Base-by-base conservation (phyloP, 306 rosid species). In the Elaeagnus macrophylla region DNA sequence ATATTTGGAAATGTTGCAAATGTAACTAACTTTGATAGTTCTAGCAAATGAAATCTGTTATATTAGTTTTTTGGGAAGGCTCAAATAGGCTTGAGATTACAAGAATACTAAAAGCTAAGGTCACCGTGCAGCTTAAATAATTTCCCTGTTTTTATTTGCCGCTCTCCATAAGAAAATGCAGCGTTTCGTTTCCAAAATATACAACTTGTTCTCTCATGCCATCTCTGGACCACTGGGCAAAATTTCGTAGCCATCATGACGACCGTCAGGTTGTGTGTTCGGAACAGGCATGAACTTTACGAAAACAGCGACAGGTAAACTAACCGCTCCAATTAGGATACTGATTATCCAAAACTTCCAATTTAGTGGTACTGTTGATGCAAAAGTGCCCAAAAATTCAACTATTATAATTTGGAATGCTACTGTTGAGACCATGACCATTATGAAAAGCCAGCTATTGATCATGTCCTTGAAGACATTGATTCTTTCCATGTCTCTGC, bases 401-500 rank as follows among this genome's bases (percentile, higher is more conserved):
- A 90, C 81, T 19, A 83, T 86, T 50, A 90, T 57, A 37, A 49
- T 64, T 77, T 90, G 97, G 72, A 79, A 86, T 32, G 36, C 51
- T 38, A 86, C 60, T 0, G 97, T 86, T 8, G 67, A 14, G 14
- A 52, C 60, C 40, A 81, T 72, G 35, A 90, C 94, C 66, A 59
- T 56, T 13, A 82, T 14, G 72, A 90, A 86, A 1, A 75, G 50
- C 75, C 82, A 76, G 58, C 94, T 86, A 17, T 57, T 66, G 5
- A 74, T 70, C 32, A 83, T 69, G 51, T 94, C 90, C 54, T 37
- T 8, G 17, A 86, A 66, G 0, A 90, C 88, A 74, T 90, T 78
- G 12, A 83, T 90, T 71, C 82, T 80, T 79, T 78, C 95, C 94
- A 86, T 90, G 70, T 90, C 97, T 7, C 95, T 87, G 76, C 95